These are phyloP conservation scores for Jacaranda mimosifolia DNA, from an alignment of 257 asterid species.

Conservation along the genomic window DNA sequence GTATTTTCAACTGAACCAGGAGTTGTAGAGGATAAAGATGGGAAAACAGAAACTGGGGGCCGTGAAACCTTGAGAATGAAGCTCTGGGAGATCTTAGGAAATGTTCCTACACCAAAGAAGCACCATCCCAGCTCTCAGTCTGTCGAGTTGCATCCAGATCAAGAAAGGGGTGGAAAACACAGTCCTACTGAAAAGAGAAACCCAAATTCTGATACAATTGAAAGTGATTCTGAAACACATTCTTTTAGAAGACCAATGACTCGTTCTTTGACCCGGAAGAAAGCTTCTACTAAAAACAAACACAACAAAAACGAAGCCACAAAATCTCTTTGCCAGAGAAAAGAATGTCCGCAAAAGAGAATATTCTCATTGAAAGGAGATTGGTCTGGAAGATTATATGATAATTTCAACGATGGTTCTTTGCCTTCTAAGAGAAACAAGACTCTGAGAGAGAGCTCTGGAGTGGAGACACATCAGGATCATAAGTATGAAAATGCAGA, in stretches of 20 bases:
- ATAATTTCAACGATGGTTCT: slow-evolving; percentile 50
- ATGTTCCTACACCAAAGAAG: slow-evolving; percentile 65
- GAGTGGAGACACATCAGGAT: slow-evolving; percentile 43
- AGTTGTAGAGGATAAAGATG: slow-evolving; percentile 47
- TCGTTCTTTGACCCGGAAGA: slow-evolving; percentile 58
- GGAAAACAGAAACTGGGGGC: slow-evolving; percentile 58
- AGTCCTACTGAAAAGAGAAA: slow-evolving; percentile 49
- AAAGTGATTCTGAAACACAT: slow-evolving; percentile 71
- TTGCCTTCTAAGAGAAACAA: slow-evolving; percentile 52
- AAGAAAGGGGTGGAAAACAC: slow-evolving; percentile 42
- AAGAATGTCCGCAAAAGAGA: slow-evolving; percentile 48
- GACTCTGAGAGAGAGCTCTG: slow-evolving; percentile 46
- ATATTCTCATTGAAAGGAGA: slow-evolving; percentile 49
- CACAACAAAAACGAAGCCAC: slow-evolving; percentile 41
- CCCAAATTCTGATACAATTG: slow-evolving; percentile 79
- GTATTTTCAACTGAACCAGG: slow-evolving; percentile 46
- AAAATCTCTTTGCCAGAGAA: slow-evolving; percentile 41
- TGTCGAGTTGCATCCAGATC: slow-evolving; percentile 46
- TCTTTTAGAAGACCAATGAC: slow-evolving; percentile 57
- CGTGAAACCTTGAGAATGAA: slow-evolving; percentile 66
- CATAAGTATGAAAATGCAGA: slow-evolving; percentile 42
- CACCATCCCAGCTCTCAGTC: slow-evolving; percentile 39
- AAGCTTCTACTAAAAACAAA: slow-evolving; percentile 50
- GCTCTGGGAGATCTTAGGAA: slow-evolving; percentile 82
- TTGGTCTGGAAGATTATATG: slow-evolving; percentile 47